phyloP scores from a whole-genome alignment of 1,139 yeast species.

The Nakaseomyces kungkrabaensis region DNA sequence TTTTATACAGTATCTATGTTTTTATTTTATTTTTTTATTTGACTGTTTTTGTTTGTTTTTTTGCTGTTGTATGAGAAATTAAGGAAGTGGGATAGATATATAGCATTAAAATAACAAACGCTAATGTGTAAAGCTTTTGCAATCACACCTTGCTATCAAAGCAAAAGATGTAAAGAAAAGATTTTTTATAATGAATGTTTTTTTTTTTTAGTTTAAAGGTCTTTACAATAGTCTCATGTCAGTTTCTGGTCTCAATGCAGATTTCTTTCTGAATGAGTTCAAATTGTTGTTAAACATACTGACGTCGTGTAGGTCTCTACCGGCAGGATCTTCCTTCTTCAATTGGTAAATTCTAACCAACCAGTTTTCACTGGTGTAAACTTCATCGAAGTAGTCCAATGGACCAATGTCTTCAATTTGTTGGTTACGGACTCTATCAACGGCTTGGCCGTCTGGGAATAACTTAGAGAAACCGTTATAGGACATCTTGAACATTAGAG shows the following conservation, averaged over 20 bases:
- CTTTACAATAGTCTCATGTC: slow-evolving; percentile 29
- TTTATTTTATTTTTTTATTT: background rate
- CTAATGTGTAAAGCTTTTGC: too few relatives aligned
- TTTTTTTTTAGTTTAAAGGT: background rate
- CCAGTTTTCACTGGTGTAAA: slow-evolving; percentile 93
- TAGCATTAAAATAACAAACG: too few relatives aligned
- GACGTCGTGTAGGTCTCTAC: slow-evolving; percentile 55
- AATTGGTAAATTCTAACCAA: slow-evolving; percentile 90
- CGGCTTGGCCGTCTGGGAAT: slow-evolving; percentile 52
- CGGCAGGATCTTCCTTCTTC: slow-evolving; percentile 79
- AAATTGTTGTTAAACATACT: slow-evolving; percentile 36
- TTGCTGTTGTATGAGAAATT: too few relatives aligned
- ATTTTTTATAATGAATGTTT: too few relatives aligned
- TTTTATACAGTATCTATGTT: background rate
- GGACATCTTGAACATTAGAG: slow-evolving; percentile 91
- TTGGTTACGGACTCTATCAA: slow-evolving; percentile 87
- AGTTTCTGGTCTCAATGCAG: slow-evolving; percentile 45
- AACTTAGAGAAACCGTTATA: slow-evolving; percentile 78
- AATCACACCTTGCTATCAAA: too few relatives aligned
- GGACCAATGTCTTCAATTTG: slow-evolving; percentile 53
- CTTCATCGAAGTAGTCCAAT: slow-evolving; percentile 81
- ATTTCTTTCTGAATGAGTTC: slow-evolving; percentile 35
- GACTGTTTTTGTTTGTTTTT: too few relatives aligned
- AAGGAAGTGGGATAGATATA: too few relatives aligned
- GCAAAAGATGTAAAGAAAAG: too few relatives aligned